Conservation (phyloP, 768 basidiomycete species). For the Pholiota microspora region DNA sequence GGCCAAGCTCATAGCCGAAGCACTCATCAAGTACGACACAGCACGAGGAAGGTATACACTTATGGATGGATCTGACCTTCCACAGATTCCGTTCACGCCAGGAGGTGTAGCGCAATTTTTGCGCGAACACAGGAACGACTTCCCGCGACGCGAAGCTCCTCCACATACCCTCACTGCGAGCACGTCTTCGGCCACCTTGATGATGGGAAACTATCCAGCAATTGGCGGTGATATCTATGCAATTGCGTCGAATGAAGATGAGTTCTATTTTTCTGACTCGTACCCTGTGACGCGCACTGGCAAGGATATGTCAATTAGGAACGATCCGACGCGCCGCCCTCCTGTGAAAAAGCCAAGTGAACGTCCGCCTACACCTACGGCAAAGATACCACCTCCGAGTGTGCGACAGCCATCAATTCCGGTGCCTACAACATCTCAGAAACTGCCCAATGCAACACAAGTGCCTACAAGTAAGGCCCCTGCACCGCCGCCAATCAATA, state of each 20-base stretch:
- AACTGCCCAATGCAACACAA: background rate
- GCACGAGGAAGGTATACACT: background rate
- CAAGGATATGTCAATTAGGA: background rate
- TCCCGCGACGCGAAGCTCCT: background rate
- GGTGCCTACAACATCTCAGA: background rate
- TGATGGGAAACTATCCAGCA: background rate
- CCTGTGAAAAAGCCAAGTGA: background rate
- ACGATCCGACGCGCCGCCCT: background rate
- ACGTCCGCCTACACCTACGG: background rate
- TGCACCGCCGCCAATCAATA: slow-evolving; percentile 1
- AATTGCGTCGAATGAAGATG: no score
- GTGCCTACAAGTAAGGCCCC: background rate
- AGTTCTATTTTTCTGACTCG: no score
- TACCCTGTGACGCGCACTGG: no score
- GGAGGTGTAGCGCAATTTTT: slow-evolving; percentile 1
- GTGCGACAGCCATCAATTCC: background rate
- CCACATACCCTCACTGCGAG: background rate
- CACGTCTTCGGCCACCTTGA: background rate
- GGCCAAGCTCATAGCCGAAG: background rate
- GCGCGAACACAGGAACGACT: background rate
- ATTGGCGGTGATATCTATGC: background rate
- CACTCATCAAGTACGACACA: background rate
- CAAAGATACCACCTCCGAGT: background rate
- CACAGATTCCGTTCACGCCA: background rate
- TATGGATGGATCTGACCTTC: background rate